Conservation (phyloP, 2,329 filamentous ascomycete species). For the Aspergillus sojae region DNA sequence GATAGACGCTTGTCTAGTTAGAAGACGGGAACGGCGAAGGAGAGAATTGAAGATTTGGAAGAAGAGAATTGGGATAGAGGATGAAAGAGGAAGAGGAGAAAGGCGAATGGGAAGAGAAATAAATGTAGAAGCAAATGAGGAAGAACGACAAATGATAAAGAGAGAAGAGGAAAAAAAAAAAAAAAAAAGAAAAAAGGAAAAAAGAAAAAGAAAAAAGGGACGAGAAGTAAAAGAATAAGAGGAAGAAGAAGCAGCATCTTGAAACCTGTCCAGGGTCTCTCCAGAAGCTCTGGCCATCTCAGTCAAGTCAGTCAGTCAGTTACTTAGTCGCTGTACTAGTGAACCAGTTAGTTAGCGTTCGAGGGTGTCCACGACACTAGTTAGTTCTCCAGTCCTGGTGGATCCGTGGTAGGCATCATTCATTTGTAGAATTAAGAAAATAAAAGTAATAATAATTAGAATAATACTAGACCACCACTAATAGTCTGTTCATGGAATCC, state of each 20-base stretch:
- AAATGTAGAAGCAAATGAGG: not conserved
- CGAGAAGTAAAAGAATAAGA: constrained; percentile 16
- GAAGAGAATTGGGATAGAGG: not conserved
- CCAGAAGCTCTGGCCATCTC: constrained; percentile 27
- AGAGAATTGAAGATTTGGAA: not conserved
- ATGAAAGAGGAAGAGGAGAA: not conserved
- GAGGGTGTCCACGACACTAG: constrained; percentile 7
- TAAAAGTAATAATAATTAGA: constrained; percentile 1
- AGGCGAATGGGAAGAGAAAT: not conserved
- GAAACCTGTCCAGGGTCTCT: constrained; percentile 29
- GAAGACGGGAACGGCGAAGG: not conserved
- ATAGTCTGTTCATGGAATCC: not conserved
- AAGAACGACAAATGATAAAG: not conserved
- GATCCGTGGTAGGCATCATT: constrained; percentile 9
- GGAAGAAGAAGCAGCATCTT: constrained; percentile 22
- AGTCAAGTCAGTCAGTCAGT: constrained; percentile 5
- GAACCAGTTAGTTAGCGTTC: constrained; percentile 1
- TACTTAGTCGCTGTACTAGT: constrained; percentile 7
- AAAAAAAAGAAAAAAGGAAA: not conserved
- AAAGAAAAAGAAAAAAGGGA: constrained; percentile 5
- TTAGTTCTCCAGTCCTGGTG: constrained; percentile 2
- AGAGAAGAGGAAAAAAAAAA: constrained; percentile 4
- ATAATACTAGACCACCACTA: not conserved
- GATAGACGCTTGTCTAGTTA: not conserved
- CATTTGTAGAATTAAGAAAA: constrained; percentile 2